Evolutionary conservation across 2,329 filamentous ascomycete genomes (phyloP), one percentile per base, ranked within the genome.

Genomic region (Penicillium sumatraense): DNA sequence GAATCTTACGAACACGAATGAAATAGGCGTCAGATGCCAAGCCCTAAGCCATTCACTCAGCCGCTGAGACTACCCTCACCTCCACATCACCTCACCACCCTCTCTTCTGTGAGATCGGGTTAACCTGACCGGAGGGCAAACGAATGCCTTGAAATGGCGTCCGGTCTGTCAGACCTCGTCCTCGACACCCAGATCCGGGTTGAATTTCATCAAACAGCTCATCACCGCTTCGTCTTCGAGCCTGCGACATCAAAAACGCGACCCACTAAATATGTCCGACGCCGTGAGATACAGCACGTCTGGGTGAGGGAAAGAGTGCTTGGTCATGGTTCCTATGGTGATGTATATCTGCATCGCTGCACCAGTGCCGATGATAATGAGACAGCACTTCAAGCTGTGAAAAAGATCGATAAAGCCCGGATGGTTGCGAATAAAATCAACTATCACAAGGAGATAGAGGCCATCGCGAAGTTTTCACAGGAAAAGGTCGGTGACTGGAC

Each of bases 391-490:
- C 49, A 46, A 21, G 49, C 49, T 5, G 41, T 52, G 16, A 52
- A 52, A 24, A 16, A 3, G 21, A 46, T 52, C 20, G 33, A 33
- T 14, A 52, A 52, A 26, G 18, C 49, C 3, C 20, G 7, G 14
- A 36, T 45, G 14, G 13, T 7, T 3, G 33, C 38, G 3, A 14
- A 45, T 10, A 31, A 23, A 5, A 29, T 45, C 13, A 18, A 52
- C 38, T 52, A 38, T 13, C 16, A 52, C 20, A 35, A 46, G 13
- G 49, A 52, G 24, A n/a, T 46, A 16, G 49, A 56, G 29, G 42
- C 49, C 0, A 56, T 56, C 18, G 54, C 54, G 1, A 56, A 52
- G 14, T 56, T 56, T 18, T 56, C 54, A 2, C 54, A 56, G 29
- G 14, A 26, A 21, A 56, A 52, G 44, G 54, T 52, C 13, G 1